Conservation (phyloP, 345 rosid species). For the Erucastrum elatum region DNA sequence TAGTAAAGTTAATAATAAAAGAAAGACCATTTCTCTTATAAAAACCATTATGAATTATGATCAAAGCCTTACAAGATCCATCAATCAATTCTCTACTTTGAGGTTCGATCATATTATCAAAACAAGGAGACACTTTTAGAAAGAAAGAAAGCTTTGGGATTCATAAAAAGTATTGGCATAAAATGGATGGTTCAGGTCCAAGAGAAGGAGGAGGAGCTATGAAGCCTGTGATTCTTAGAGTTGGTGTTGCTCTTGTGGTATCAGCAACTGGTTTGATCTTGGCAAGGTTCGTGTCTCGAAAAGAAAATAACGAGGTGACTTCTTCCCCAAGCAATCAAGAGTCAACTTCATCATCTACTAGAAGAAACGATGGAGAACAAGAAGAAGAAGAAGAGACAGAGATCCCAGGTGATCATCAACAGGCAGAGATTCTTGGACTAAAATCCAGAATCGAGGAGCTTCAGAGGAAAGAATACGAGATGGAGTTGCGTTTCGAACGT, state of each 20-base stretch:
- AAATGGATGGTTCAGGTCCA: slow-evolving; percentile 46
- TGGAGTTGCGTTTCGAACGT: slow-evolving; percentile 45
- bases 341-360: slow-evolving; percentile 24
- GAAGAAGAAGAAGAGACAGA: slow-evolving; percentile 16
- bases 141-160: neutral
- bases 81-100: neutral
- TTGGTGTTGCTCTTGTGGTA: slow-evolving; percentile 61
- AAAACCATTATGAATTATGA: slow-evolving; percentile 21
- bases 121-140: neutral
- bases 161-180: neutral
- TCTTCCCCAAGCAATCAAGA: slow-evolving; percentile 30
- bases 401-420: slow-evolving; percentile 12
- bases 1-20: neutral
- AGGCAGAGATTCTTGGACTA: slow-evolving; percentile 46
- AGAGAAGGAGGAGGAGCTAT: slow-evolving; percentile 43
- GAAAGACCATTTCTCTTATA: neutral
- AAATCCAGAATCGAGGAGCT: slow-evolving; percentile 47
- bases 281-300: slow-evolving; percentile 49
- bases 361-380: slow-evolving; percentile 34
- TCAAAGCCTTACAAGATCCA: slow-evolving; percentile 10
- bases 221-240: slow-evolving; percentile 64
- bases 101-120: slow-evolving; percentile 14
- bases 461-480: slow-evolving; percentile 49
- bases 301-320: slow-evolving; percentile 21
- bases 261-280: slow-evolving; percentile 62